Percentiles rank a stretch among this genome's conserved stretches.
Evolutionary conservation across 2,329 filamentous ascomycete species (phyloP).

Genomic region (Diaporthe australafricana): DNA sequence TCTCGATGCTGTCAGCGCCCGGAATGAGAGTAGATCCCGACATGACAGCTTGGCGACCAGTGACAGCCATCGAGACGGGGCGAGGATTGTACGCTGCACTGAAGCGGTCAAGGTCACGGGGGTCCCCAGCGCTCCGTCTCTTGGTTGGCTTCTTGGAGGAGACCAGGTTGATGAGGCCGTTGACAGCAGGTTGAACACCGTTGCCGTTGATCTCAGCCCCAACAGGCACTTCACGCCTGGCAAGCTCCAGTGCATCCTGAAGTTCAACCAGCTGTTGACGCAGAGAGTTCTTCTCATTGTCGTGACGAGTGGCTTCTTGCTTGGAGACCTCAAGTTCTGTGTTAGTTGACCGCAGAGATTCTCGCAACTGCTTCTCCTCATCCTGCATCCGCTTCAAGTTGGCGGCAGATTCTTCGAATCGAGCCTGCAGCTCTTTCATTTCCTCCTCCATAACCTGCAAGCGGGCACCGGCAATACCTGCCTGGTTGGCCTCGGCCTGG

Average conservation of each 20-base stretch:
- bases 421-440: slow-evolving; percentile 90
- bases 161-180: slow-evolving; percentile 94
- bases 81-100: slow-evolving; percentile 93
- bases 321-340: slow-evolving; percentile 85
- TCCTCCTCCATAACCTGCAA: slow-evolving; percentile 94
- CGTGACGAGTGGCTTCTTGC: slow-evolving; percentile 78
- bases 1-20: slow-evolving; percentile 89
- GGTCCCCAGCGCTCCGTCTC: slow-evolving; percentile 90
- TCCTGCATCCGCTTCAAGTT: slow-evolving; percentile 96
- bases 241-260: slow-evolving; percentile 91
- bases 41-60: slow-evolving; percentile 73
- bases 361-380: slow-evolving; percentile 87
- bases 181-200: slow-evolving; percentile 64
- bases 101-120: slow-evolving; percentile 87
- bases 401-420: slow-evolving; percentile 88
- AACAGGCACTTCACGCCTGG: slow-evolving; percentile 80
- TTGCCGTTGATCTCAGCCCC: slow-evolving; percentile 79
- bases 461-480: slow-evolving; percentile 92
- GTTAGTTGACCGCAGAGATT: slow-evolving; percentile 82
- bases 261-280: slow-evolving; percentile 90
- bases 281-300: slow-evolving; percentile 86
- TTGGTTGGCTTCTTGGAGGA: slow-evolving; percentile 93
- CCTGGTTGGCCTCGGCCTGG: slow-evolving; percentile 96
- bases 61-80: slow-evolving; percentile 94
- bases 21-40: slow-evolving; percentile 83